Percentiles rank a stretch among this genome's conserved stretches.
phyloP scores from a whole-genome alignment of 257 asterid species.

The Ajuga chamaepitys region DNA sequence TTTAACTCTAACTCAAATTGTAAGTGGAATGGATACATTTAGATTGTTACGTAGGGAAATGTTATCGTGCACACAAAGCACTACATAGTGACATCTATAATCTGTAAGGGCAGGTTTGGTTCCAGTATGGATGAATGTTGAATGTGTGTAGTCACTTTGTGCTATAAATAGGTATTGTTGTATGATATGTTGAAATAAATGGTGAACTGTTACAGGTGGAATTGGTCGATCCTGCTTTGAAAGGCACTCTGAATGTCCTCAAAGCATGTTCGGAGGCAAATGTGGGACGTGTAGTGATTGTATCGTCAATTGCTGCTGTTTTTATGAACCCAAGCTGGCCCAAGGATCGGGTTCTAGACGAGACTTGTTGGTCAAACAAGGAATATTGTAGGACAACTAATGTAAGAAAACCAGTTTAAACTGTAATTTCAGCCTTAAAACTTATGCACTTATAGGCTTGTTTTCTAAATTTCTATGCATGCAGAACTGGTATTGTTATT shows the following conservation, averaged over 20 bases:
- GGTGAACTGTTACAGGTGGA: conserved; percentile 47
- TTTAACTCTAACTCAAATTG: too few relatives aligned
- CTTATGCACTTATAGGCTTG: background rate
- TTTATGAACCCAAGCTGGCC: conserved; percentile 52
- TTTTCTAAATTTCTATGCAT: background rate
- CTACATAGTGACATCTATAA: too few relatives aligned
- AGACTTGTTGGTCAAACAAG: conserved; percentile 73
- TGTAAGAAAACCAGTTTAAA: conserved; percentile 20
- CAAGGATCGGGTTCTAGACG: conserved; percentile 41
- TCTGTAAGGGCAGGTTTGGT: too few relatives aligned
- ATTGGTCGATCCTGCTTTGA: conserved; percentile 59
- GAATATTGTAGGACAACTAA: conserved; percentile 63
- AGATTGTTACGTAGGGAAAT: too few relatives aligned
- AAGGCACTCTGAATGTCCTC: conserved; percentile 68
- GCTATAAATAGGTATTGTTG: background rate
- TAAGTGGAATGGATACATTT: too few relatives aligned
- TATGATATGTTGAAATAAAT: background rate
- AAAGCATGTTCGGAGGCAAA: conserved; percentile 61
- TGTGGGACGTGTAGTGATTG: conserved; percentile 47
- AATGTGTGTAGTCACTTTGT: too few relatives aligned
- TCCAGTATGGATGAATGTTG: background rate
- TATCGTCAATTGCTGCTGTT: conserved; percentile 61
- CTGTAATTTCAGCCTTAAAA: background rate
- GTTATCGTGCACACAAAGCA: too few relatives aligned
- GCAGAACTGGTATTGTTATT: conserved; percentile 73